Conservation (phyloP, 805 yeast species). For the Myxozyma vanderwaltii region DNA sequence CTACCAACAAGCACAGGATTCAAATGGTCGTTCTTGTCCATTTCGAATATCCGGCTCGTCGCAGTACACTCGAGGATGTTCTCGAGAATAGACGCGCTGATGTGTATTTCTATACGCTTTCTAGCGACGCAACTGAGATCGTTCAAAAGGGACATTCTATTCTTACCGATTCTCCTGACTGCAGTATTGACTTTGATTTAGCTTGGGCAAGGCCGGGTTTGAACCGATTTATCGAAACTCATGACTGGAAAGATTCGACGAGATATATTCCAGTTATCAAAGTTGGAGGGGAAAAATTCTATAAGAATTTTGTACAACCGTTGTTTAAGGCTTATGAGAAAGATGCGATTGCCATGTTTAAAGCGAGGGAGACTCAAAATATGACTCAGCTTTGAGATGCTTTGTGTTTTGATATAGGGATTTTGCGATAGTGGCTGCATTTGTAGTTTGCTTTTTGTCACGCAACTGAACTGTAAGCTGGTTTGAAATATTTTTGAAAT, state of each 20-base stretch:
- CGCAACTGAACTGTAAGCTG: no score
- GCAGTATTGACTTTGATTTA: not conserved
- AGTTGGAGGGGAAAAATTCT: not conserved
- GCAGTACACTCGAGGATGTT: not conserved
- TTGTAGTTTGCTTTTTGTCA: no score
- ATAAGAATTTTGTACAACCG: not conserved
- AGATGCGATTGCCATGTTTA: not conserved
- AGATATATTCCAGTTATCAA: conserved; percentile 1
- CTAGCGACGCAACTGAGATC: not conserved
- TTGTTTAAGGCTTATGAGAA: not conserved
- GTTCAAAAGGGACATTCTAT: not conserved
- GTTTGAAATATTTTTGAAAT: no score
- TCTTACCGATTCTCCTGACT: conserved; percentile 3
- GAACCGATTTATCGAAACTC: conserved; percentile 4
- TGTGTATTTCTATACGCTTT: not conserved
- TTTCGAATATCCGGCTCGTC: not conserved
- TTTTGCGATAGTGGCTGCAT: no score
- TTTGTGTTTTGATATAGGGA: not conserved
- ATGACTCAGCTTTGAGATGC: not conserved
- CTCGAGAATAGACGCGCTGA: not conserved
- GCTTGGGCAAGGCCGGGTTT: conserved; percentile 6
- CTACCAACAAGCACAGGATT: not conserved
- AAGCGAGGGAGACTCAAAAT: not conserved
- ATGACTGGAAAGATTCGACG: conserved; percentile 1
- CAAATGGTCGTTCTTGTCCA: not conserved